Evolutionary conservation across 495 filamentous ascomycete genomes (phyloP), one percentile per base, ranked within the genome.

Genomic region (Aspergillus steynii): DNA sequence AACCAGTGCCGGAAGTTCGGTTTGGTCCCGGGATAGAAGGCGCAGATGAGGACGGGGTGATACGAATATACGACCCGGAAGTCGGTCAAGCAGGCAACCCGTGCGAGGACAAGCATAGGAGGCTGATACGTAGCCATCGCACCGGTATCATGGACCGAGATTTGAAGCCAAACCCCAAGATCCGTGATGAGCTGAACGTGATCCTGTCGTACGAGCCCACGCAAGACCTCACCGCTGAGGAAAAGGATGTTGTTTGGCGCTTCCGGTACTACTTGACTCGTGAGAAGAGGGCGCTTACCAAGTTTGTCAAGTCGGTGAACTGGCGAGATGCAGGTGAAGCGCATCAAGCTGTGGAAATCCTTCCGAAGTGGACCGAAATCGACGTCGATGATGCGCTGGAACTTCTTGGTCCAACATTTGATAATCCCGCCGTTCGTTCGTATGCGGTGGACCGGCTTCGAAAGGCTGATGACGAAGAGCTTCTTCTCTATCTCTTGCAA

Each of bases 371-470:
- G 95, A 96, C 92, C 0, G 93, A 97, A 54, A 95, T 98, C 59
- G 96, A 98, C 66, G 90, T 98, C 20, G 96, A 98, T 68, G 95
- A 97, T 77, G 95, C 96, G 29, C 79, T 99, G 62, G 95, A 98
- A 72, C 84, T 99, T 32, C 85, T 99, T 0, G 96, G 95, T 0
- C 94, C 93, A 8, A 90, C 87, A 0, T 95, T 98, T 62, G 90
- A 96, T 68, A 97, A 96, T 65, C 80, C 87, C 10, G 86, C 88
- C 0, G 94, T 98, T 15, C 84, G 95, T 64, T 88, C 91, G 4
- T 99, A 96, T 76, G 96, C 95, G 4, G 95, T 99, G 25, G 90
- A 97, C 57, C 85, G 95, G 47, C 73, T 99, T 56, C 85, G 90
- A 61, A 95, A 98, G 68, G 86, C 96, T 0, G 95, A 96, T 67